A percentile compares a stretch with the other conserved stretches of the same genome.
Conservation (phyloP, 2,329 filamentous ascomycete genomes). For the Talaromyces sp. region DNA sequence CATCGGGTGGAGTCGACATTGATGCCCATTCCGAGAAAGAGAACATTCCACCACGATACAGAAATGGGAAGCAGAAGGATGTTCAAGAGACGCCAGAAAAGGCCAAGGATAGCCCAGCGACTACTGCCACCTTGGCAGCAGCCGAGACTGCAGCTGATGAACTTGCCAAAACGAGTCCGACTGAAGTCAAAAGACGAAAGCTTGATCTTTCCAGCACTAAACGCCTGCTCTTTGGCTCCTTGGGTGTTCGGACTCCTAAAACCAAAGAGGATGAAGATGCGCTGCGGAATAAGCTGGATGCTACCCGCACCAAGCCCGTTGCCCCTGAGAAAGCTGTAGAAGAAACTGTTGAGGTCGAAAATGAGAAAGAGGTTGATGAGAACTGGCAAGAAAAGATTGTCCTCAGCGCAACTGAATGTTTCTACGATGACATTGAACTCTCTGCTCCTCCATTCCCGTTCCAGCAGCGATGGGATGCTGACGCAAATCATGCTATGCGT, state of each 20-base stretch:
- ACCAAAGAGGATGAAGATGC: constrained; percentile 66
- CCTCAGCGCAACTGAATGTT: constrained; percentile 80
- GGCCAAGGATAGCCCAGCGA: neutral
- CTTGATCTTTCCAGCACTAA: constrained; percentile 63
- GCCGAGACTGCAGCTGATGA: neutral
- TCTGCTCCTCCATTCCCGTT: constrained; percentile 25
- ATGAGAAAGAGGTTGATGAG: constrained; percentile 51
- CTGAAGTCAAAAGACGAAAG: constrained; percentile 37
- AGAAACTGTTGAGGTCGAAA: constrained; percentile 30
- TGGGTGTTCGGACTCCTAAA: constrained; percentile 68
- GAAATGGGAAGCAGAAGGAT: constrained; percentile 14
- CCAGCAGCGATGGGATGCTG: constrained; percentile 80
- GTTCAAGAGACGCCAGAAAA: constrained; percentile 1
- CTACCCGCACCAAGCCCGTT: constrained; percentile 24
- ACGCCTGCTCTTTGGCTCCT: constrained; percentile 68
- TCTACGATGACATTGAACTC: constrained; percentile 46
- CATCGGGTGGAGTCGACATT: constrained; percentile 54
- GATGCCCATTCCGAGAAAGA: constrained; percentile 33
- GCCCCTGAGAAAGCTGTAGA: constrained; percentile 25
- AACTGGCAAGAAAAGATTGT: constrained; percentile 73
- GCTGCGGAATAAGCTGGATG: constrained; percentile 60
- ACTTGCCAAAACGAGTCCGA: constrained; percentile 17
- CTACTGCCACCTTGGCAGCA: neutral
- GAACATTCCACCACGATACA: constrained; percentile 27
- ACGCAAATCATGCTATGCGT: constrained; percentile 57